Conservation (phyloP, 2,329 filamentous ascomycete genomes). For the Whalleya microplaca region DNA sequence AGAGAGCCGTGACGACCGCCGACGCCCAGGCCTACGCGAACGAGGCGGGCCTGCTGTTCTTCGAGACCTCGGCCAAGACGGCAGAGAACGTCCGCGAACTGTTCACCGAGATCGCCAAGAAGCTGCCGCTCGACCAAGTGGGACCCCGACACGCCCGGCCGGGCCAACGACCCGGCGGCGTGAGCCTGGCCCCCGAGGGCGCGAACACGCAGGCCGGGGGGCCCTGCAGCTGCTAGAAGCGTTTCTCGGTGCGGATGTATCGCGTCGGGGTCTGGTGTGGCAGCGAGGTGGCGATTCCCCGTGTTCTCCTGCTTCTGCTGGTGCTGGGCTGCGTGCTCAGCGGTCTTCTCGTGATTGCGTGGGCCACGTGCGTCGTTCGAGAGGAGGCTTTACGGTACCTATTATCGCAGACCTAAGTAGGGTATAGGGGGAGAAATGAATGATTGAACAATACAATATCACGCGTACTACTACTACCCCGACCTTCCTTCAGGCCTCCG, state of each 20-base stretch:
- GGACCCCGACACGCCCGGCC: conserved; percentile 84
- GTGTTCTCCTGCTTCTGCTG: conserved; percentile 12
- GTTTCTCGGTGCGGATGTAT: conserved; percentile 25
- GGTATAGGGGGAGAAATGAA: too few species aligned
- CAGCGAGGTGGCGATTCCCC: conserved; percentile 12
- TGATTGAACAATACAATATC: neutral
- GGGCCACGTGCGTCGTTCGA: conserved; percentile 10
- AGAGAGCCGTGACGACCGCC: conserved; percentile 85
- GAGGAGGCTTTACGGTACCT: neutral
- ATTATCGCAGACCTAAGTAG: neutral
- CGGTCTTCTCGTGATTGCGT: conserved; percentile 6
- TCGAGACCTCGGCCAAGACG: conserved; percentile 98
- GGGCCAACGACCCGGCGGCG: conserved; percentile 59
- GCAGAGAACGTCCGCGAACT: conserved; percentile 94
- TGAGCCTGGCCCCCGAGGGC: conserved; percentile 59
- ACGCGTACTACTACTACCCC: neutral
- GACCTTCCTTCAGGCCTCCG: too few species aligned
- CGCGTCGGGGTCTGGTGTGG: conserved; percentile 17
- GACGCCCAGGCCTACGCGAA: conserved; percentile 95
- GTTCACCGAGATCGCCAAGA: conserved; percentile 97
- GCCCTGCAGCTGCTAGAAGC: conserved; percentile 58
- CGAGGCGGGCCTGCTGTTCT: conserved; percentile 93
- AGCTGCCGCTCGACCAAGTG: conserved; percentile 92
- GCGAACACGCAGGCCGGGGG: conserved; percentile 61
- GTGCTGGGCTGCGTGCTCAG: conserved; percentile 12